phyloP scores from a whole-genome alignment of 352 stramenopile genomes.

The Thalassiosira ordinaria region DNA sequence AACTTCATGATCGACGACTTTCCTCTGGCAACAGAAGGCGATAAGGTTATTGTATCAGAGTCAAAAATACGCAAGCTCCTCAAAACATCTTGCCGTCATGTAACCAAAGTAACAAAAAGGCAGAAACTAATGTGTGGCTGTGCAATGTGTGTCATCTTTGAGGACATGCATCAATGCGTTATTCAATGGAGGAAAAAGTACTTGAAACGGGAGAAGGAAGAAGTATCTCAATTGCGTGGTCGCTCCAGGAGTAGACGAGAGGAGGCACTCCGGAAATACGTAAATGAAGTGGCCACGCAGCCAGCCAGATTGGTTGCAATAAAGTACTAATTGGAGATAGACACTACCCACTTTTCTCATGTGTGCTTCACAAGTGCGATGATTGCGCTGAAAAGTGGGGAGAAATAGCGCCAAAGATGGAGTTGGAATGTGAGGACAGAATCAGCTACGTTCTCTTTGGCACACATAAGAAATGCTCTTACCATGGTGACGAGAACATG shows the following conservation, averaged over 20 bases:
- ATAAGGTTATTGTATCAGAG: neutral
- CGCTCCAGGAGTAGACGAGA: neutral
- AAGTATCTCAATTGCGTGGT: neutral
- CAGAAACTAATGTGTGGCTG: constrained; percentile 6
- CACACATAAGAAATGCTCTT: constrained; percentile 1
- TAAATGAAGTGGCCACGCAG: too few species aligned
- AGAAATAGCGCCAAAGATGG: neutral
- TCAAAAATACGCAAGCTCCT: neutral
- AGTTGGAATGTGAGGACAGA: neutral
- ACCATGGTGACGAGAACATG: neutral
- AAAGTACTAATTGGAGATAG: constrained; percentile 1
- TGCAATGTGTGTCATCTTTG: constrained; percentile 4
- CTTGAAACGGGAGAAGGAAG: neutral
- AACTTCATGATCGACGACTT: constrained; percentile 1
- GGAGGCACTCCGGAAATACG: neutral
- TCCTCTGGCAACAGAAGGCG: neutral
- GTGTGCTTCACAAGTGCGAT: neutral
- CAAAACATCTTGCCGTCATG: neutral
- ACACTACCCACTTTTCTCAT: neutral
- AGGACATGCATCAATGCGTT: neutral
- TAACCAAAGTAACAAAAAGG: neutral
- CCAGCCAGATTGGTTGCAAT: neutral
- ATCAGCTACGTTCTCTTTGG: neutral
- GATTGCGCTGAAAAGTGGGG: neutral
- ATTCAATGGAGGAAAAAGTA: neutral